Evolutionary conservation across 2,329 filamentous ascomycete genomes (phyloP).

Genomic region (Diaporthe eres): DNA sequence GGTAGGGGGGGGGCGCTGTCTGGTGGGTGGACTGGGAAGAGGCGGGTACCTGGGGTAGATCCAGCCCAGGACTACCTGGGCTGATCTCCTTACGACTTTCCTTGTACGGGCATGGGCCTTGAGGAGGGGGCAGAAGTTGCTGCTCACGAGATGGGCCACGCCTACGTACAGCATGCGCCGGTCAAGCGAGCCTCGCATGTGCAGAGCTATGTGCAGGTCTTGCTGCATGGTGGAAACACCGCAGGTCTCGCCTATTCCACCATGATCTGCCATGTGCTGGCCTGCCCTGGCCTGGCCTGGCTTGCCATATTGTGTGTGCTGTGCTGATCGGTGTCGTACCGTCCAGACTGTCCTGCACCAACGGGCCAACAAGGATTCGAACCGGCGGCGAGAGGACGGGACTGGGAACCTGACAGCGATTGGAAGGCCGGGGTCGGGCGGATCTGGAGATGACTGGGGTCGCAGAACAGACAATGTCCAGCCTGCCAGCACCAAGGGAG

Average conservation of each 20-base stretch:
- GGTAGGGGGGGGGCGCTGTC: not conserved
- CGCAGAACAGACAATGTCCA: not conserved
- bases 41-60: slow-evolving; percentile 32
- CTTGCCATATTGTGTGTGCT: slow-evolving; percentile 6
- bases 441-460: slow-evolving; percentile 29
- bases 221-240: slow-evolving; percentile 20
- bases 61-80: slow-evolving; percentile 37
- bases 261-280: not conserved
- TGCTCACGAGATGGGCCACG: slow-evolving; percentile 38
- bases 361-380: not conserved
- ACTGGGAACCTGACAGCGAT: slow-evolving; percentile 1
- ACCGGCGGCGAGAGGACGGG: not conserved
- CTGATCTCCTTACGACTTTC: slow-evolving; percentile 28
- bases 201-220: slow-evolving; percentile 9
- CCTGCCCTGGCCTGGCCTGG: not conserved
- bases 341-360: not conserved
- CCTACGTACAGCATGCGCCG: slow-evolving; percentile 14
- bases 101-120: not conserved
- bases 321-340: not conserved
- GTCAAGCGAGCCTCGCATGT: slow-evolving; percentile 30
- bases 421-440: slow-evolving; percentile 14
- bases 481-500: slow-evolving; percentile 7
- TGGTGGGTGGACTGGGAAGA: slow-evolving; percentile 2
- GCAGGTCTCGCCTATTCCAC: slow-evolving; percentile 29
- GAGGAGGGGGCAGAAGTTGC: slow-evolving; percentile 31